A percentile compares a stretch with the other conserved stretches of the same genome.
phyloP scores from a whole-genome alignment of 2,329 filamentous ascomycete genomes.

The Chrysoporthe deuterocubensis region DNA sequence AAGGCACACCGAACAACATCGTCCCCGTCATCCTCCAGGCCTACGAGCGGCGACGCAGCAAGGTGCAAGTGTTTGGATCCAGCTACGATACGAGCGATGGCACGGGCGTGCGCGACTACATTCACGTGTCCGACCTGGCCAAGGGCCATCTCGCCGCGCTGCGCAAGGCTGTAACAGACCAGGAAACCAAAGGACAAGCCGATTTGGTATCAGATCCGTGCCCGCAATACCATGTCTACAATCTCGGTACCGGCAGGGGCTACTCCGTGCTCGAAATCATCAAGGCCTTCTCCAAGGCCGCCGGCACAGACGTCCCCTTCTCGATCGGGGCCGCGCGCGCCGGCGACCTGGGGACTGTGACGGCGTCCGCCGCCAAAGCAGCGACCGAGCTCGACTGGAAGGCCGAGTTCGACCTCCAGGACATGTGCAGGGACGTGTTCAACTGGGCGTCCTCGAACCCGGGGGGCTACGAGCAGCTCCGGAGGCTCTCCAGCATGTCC shows the following conservation, averaged over 20 bases:
- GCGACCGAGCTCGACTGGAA: slow-evolving; percentile 27
- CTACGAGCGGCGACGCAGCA: slow-evolving; percentile 24
- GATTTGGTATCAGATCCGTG: neutral
- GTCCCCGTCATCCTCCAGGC: slow-evolving; percentile 27
- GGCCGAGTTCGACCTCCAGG: slow-evolving; percentile 26
- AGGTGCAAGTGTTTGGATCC: slow-evolving; percentile 25
- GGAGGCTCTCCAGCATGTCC: slow-evolving; percentile 19
- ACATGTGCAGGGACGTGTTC: slow-evolving; percentile 28
- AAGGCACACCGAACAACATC: slow-evolving; percentile 26
- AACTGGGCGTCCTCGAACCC: slow-evolving; percentile 25
- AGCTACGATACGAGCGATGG: slow-evolving; percentile 26
- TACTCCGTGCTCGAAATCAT: slow-evolving; percentile 28
- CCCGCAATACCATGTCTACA: slow-evolving; percentile 23
- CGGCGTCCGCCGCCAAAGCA: slow-evolving; percentile 23
- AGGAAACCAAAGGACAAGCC: neutral
- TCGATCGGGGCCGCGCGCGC: slow-evolving; percentile 17
- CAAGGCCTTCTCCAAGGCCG: slow-evolving; percentile 23
- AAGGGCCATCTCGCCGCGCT: slow-evolving; percentile 26
- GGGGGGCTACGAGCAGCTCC: slow-evolving; percentile 26
- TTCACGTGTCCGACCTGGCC: slow-evolving; percentile 25
- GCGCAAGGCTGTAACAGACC: slow-evolving; percentile 22
- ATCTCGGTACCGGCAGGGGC: slow-evolving; percentile 25
- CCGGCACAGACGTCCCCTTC: slow-evolving; percentile 22
- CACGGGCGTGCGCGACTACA: slow-evolving; percentile 25
- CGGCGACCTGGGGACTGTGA: slow-evolving; percentile 24